Evolutionary conservation across 1,284 basidiomycete species (phyloP).

Genomic region (Pulchroboletus neoregius): DNA sequence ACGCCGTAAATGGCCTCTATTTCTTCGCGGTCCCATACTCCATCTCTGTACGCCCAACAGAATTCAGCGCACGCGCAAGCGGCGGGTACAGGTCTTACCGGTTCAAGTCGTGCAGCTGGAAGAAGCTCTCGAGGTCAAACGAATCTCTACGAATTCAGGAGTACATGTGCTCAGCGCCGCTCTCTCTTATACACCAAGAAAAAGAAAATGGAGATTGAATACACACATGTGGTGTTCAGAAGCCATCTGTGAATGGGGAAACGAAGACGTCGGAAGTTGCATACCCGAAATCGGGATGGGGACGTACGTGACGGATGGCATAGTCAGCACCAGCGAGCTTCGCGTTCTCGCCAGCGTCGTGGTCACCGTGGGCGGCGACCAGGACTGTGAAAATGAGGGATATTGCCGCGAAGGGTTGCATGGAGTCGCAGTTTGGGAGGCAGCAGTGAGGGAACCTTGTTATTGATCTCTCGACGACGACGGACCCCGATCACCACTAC

Average conservation of each 20-base stretch:
- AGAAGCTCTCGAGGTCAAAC: slow-evolving; percentile 78
- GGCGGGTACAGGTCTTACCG: slow-evolving; percentile 40
- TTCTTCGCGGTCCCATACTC: slow-evolving; percentile 74
- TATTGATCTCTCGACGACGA: not conserved
- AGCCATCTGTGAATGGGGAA: slow-evolving; percentile 57
- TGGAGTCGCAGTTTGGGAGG: slow-evolving; percentile 9
- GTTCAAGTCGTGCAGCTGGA: slow-evolving; percentile 89
- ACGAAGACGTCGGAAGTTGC: slow-evolving; percentile 17
- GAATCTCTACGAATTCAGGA: slow-evolving; percentile 50
- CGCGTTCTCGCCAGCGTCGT: slow-evolving; percentile 23
- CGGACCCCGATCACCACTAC: slow-evolving; percentile 22
- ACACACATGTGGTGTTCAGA: slow-evolving; percentile 79
- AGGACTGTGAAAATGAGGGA: slow-evolving; percentile 23
- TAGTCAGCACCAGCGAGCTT: slow-evolving; percentile 37
- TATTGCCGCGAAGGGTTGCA: slow-evolving; percentile 24
- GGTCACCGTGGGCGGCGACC: slow-evolving; percentile 32
- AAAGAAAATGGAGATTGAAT: slow-evolving; percentile 14
- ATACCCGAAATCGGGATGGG: slow-evolving; percentile 7
- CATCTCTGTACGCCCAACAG: slow-evolving; percentile 45
- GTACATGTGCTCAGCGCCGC: slow-evolving; percentile 3
- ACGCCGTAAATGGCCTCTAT: slow-evolving; percentile 93
- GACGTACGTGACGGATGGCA: slow-evolving; percentile 51
- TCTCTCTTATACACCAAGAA: not conserved
- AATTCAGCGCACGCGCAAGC: not conserved
- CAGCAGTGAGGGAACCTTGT: not conserved